These are phyloP conservation scores for Gentiana dahurica DNA, from an alignment of 257 asterid species.

Conservation along the genomic window DNA sequence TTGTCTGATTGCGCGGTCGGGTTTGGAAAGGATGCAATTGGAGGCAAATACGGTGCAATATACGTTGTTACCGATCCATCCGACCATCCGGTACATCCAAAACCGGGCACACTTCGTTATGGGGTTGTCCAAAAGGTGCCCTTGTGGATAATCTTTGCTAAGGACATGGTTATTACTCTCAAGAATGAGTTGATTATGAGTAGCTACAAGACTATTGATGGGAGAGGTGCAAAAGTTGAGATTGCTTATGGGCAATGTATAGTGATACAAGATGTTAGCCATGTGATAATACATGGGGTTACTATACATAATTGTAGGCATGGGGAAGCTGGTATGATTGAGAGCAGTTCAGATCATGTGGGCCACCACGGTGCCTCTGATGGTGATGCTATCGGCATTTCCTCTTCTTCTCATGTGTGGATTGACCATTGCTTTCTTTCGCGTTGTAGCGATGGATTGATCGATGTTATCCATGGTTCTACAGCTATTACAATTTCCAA, in stretches of 20 bases:
- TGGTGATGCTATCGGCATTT: constrained; percentile 65
- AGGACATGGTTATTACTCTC: constrained; percentile 50
- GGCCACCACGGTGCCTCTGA: constrained; percentile 67
- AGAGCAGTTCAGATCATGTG: constrained; percentile 32
- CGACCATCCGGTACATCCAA: constrained; percentile 47
- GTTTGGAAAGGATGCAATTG: constrained; percentile 51
- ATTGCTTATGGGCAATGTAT: constrained; percentile 83
- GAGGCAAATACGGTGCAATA: constrained; percentile 51
- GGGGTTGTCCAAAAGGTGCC: constrained; percentile 59
- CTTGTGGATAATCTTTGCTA: constrained; percentile 56
- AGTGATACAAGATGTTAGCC: constrained; percentile 43
- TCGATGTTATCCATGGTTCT: constrained; percentile 76
- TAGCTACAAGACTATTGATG: constrained; percentile 85
- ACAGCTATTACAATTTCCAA: constrained; percentile 73
- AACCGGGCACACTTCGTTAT: constrained; percentile 66
- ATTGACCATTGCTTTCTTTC: constrained; percentile 77
- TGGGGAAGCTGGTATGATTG: constrained; percentile 45
- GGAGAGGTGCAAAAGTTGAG: constrained; percentile 79
- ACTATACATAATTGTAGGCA: constrained; percentile 76
- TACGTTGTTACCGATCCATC: constrained; percentile 56
- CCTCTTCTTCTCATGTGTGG: constrained; percentile 52
- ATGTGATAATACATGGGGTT: constrained; percentile 64
- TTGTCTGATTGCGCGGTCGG: constrained; percentile 69
- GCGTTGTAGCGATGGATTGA: constrained; percentile 51
- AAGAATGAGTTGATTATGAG: constrained; percentile 52